These are phyloP conservation scores for Pulveroboletus sp. DNA, from an alignment of 768 basidiomycete genomes.

Conservation along the genomic window DNA sequence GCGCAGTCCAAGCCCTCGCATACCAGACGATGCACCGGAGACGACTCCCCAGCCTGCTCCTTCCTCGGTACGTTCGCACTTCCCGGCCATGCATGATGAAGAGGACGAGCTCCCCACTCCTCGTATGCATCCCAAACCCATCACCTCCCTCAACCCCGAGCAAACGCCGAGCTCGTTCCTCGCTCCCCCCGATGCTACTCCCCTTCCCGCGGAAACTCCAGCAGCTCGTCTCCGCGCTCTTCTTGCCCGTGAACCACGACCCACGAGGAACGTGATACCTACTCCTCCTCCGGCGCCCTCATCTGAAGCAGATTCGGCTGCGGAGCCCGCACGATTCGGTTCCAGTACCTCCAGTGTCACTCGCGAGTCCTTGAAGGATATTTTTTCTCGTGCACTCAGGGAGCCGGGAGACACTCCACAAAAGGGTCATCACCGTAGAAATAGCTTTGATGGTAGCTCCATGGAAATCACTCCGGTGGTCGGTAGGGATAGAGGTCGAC, in stretches of 20 bases:
- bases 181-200: conserved; percentile 5
- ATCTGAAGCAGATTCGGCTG: conserved; percentile 26
- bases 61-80: conserved; percentile 12
- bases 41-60: conserved; percentile 21
- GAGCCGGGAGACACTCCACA: conserved; percentile 62
- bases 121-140: conserved; percentile 20
- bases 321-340: conserved; percentile 14
- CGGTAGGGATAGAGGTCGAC: conserved; percentile 37
- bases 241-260: conserved; percentile 46
- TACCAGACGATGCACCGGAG: conserved; percentile 10
- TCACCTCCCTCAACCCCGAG: conserved; percentile 13
- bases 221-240: conserved; percentile 63
- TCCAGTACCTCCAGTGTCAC: conserved; percentile 42
- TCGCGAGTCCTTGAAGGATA: conserved; percentile 54
- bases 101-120: conserved; percentile 31
- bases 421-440: conserved; percentile 47
- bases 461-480: conserved; percentile 50
- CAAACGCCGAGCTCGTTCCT: neutral
- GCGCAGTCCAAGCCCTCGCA: conserved; percentile 8
- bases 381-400: conserved; percentile 63
- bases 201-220: conserved; percentile 38
- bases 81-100: conserved; percentile 16
- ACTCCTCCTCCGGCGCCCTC: conserved; percentile 19
- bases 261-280: conserved; percentile 29
- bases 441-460: conserved; percentile 58